These are phyloP conservation scores for Tillandsia leiboldiana DNA, from an alignment of 176 grass and related monocot species.

Conservation along the genomic window DNA sequence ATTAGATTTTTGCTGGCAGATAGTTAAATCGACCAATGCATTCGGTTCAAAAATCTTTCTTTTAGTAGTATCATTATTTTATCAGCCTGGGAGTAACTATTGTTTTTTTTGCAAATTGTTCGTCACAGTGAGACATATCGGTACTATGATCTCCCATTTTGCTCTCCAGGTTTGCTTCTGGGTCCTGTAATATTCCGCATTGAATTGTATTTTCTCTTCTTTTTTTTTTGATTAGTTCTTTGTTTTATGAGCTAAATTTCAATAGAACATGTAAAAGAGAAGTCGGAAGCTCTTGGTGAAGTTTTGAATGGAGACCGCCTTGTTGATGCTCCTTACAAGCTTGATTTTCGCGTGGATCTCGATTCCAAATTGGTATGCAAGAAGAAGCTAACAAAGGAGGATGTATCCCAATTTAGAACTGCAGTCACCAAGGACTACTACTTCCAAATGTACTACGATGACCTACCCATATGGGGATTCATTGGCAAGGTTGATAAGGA, in stretches of 20 bases:
- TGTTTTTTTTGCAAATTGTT: neutral
- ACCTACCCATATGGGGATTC: conserved; percentile 15
- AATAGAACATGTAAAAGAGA: conserved; percentile 5
- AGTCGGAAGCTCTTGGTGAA: conserved; percentile 12
- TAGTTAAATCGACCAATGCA: neutral
- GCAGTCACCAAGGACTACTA: conserved; percentile 16
- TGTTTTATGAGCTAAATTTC: neutral
- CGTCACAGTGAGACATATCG: conserved; percentile 17
- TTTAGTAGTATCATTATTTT: neutral
- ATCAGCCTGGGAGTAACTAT: neutral
- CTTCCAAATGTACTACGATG: conserved; percentile 18
- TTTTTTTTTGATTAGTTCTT: neutral
- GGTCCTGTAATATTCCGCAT: neutral
- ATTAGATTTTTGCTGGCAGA: neutral
- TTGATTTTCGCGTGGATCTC: neutral
- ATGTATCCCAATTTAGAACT: neutral
- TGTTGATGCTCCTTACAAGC: conserved; percentile 18
- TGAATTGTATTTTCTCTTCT: neutral
- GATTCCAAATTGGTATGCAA: conserved; percentile 8
- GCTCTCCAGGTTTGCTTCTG: conserved; percentile 9
- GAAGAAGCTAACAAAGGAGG: conserved; percentile 10
- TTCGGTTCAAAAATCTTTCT: neutral
- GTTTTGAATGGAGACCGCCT: conserved; percentile 12
- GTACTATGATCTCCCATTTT: conserved; percentile 19
- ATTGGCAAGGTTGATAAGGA: conserved; percentile 14